A percentile compares a stretch with the other conserved stretches of the same genome.
Conservation (phyloP, 1,139 yeast species). For the Candida sp. region DNA sequence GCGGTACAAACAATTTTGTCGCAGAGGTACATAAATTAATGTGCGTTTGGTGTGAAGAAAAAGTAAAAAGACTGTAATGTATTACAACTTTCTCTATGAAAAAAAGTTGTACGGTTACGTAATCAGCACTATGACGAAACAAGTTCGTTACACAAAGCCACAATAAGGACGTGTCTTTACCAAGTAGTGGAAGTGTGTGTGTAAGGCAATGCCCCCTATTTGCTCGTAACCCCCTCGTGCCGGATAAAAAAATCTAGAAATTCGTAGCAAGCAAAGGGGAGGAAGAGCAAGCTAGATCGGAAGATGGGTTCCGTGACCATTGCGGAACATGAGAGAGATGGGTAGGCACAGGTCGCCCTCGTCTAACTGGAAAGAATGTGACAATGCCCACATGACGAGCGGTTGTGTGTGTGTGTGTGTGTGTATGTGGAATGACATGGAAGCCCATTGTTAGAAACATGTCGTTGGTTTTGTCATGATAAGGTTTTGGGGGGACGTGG, state of each 20-base stretch:
- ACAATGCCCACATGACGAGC: too few species aligned
- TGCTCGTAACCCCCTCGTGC: neutral
- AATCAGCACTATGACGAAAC: neutral
- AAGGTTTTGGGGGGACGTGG: too few species aligned
- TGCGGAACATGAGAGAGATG: neutral
- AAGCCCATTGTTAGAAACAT: too few species aligned
- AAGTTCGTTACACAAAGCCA: neutral
- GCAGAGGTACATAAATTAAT: too few species aligned
- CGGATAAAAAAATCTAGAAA: neutral
- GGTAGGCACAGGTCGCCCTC: neutral
- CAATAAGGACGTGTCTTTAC: neutral
- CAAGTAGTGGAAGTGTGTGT: neutral
- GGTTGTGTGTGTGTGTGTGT: neutral
- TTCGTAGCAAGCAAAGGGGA: neutral
- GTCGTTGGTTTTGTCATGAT: too few species aligned
- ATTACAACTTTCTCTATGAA: too few species aligned
- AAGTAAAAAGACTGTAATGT: too few species aligned
- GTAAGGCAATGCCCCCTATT: neutral
- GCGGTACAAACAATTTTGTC: too few species aligned
- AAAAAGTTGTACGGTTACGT: neutral
- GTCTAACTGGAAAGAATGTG: neutral
- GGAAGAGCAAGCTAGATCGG: neutral
- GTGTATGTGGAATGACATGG: neutral
- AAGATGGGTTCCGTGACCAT: neutral
- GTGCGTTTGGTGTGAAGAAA: too few species aligned